Evolutionary conservation across 306 rosid genomes (phyloP), one percentile per base, ranked within the genome.

Genomic region (Crotalaria pallida): DNA sequence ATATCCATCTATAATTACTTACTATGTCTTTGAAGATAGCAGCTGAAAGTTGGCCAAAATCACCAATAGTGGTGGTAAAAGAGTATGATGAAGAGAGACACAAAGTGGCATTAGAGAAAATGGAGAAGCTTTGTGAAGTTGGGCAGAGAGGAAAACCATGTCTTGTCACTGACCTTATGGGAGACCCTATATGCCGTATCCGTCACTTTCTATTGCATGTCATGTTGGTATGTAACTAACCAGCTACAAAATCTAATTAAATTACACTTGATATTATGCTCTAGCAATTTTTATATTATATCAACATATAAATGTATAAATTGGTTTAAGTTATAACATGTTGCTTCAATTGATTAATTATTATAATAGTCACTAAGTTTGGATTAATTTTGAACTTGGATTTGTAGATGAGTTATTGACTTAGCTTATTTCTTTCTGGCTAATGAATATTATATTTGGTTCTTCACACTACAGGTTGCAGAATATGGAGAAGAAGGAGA

Each of bases 121-220:
- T 94, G 71, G 97, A 90, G 86, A 81, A 77, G 64, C 79, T 77
- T 47, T 90, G 96, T 71, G 98, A 94, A 55, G 69, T 83, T 67
- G 97, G 93, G 31, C 88, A 84, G 71, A 75, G 62, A 24, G 92
- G 87, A 10, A 88, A 85, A 59, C 82, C 93, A 55, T 81, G 90
- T n/a, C 96, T 94, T 81, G 84, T 88, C 72, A 85, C 96, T 66
- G 96, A 94, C 71, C 84, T 85, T 52, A 72, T 94, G 87, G 98
- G 98, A 1, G 98, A 94, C 67, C 98, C 98, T 33, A 69, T 87
- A 8, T 85, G 96, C 75, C 86, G 97, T 27, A 83, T 88, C 61
- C 97, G 98, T 50, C 89, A 79, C 77, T 88, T 90, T 58, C 88
- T 81, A 50, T 64, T 79, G 44, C 94, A 90, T 80, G 72, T 79